Evolutionary conservation across 75 land plant species (phyloP).

Genomic region (Cryptomeria japonica): DNA sequence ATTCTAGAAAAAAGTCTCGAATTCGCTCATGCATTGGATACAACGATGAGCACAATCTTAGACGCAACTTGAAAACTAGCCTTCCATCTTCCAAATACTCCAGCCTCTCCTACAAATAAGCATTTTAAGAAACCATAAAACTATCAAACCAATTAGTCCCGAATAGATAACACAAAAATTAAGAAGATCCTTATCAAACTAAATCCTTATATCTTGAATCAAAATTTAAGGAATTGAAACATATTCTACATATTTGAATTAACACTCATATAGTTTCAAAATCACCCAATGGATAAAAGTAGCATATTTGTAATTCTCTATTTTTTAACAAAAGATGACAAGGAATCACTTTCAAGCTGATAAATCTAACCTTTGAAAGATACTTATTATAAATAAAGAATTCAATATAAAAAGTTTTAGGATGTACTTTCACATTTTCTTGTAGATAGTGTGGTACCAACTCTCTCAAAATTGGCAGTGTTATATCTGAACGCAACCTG

Average conservation of each 20-base stretch:
- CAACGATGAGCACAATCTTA: conserved; percentile 85
- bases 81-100: conserved; percentile 94
- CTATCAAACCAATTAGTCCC: background rate
- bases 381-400: background rate
- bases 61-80: conserved; percentile 71
- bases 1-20: conserved; percentile 92
- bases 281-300: background rate
- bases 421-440: conserved; percentile 74
- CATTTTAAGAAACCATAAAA: background rate
- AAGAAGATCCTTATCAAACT: background rate
- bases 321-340: background rate
- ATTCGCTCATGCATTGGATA: conserved; percentile 92
- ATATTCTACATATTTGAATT: background rate
- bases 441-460: conserved; percentile 93
- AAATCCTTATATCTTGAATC: background rate
- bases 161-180: background rate
- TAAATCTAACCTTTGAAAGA: background rate
- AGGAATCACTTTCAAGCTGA: background rate
- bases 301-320: background rate
- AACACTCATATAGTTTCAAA: background rate
- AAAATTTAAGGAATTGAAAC: background rate
- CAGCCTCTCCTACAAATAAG: conserved; percentile 69
- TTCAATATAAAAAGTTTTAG: background rate
- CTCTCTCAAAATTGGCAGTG: conserved; percentile 84
- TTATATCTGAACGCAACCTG: conserved; percentile 88